These are phyloP conservation scores for Suhomyces prunicola DNA, from an alignment of 805 yeast species.

Conservation along the genomic window DNA sequence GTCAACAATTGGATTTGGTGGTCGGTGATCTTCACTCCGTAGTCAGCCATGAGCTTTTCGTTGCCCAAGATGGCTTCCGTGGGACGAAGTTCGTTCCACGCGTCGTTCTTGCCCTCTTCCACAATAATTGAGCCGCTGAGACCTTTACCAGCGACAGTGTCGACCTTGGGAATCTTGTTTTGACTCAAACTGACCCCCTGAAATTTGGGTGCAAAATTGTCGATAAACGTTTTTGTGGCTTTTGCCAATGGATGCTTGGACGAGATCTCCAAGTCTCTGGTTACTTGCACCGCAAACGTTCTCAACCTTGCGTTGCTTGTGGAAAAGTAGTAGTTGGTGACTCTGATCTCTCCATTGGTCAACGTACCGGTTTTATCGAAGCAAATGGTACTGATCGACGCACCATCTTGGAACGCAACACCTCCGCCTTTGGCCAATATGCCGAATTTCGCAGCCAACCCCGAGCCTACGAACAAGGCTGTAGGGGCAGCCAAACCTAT, in stretches of 20 bases:
- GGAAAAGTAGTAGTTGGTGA: slow-evolving; percentile 47
- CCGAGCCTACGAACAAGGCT: slow-evolving; percentile 75
- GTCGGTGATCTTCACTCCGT: slow-evolving; percentile 35
- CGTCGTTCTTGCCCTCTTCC: slow-evolving; percentile 15
- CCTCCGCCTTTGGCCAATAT: slow-evolving; percentile 80
- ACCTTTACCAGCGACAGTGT: slow-evolving; percentile 61
- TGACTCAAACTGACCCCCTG: slow-evolving; percentile 18
- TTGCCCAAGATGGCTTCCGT: slow-evolving; percentile 53
- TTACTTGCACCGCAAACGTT: slow-evolving; percentile 41
- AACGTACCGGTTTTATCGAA: slow-evolving; percentile 81
- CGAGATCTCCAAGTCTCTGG: slow-evolving; percentile 57
- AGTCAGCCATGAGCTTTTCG: slow-evolving; percentile 53
- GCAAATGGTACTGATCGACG: slow-evolving; percentile 59
- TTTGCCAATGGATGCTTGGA: slow-evolving; percentile 69
- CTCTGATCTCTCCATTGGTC: slow-evolving; percentile 60
- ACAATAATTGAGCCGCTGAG: slow-evolving; percentile 42
- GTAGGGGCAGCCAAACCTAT: slow-evolving; percentile 84
- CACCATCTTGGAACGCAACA: slow-evolving; percentile 75
- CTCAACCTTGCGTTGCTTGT: slow-evolving; percentile 12
- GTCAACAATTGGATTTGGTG: slow-evolving; percentile 35
- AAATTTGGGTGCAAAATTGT: slow-evolving; percentile 28
- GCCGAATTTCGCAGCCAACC: slow-evolving; percentile 74
- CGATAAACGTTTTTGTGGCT: slow-evolving; percentile 45
- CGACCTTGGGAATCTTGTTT: slow-evolving; percentile 44
- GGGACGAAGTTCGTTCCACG: slow-evolving; percentile 35